phyloP scores from a whole-genome alignment of 495 filamentous ascomycete genomes.

The Aspergillus baeticus region DNA sequence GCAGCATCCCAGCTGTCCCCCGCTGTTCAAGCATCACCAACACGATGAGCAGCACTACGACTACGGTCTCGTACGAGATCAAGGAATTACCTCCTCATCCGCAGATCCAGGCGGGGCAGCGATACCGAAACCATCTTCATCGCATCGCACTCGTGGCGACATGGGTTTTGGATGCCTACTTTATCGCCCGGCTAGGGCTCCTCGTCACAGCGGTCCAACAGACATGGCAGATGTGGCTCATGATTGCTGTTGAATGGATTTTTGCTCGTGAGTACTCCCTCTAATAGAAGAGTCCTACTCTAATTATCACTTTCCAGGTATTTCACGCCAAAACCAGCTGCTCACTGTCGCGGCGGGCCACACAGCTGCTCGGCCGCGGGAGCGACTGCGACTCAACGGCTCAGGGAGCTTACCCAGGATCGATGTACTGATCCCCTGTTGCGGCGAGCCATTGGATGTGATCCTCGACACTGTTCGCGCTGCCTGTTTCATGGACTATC shows the following conservation, averaged over 20 bases:
- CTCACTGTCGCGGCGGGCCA: conserved; percentile 22
- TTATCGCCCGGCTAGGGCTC: conserved; percentile 19
- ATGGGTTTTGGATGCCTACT: conserved; percentile 26
- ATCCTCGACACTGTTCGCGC: conserved; percentile 52
- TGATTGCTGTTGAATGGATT: conserved; percentile 28
- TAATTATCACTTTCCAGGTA: conserved; percentile 8
- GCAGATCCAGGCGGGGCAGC: conserved; percentile 14
- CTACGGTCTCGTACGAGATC: conserved; percentile 13
- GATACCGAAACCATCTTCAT: conserved; percentile 24
- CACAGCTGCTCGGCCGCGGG: conserved; percentile 10
- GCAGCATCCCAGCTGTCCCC: no score
- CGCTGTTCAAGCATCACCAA: no score
- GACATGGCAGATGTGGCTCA: conserved; percentile 33
- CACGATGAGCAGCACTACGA: no score
- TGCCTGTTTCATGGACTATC: conserved; percentile 49
- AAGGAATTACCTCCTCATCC: conserved; percentile 25
- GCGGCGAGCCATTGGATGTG: conserved; percentile 48
- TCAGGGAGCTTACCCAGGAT: conserved; percentile 34
- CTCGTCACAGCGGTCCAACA: conserved; percentile 5
- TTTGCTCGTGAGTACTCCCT: conserved; percentile 24
- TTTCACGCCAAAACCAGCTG: conserved; percentile 28
- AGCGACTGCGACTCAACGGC: conserved; percentile 25
- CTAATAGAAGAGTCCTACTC: no score
- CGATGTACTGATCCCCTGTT: conserved; percentile 49
- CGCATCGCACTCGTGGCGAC: conserved; percentile 22